Percentiles rank a stretch among this genome's conserved stretches.
These are phyloP conservation scores for Colletotrichum godetiae DNA, from an alignment of 2,329 filamentous ascomycete genomes.

Conservation along the genomic window DNA sequence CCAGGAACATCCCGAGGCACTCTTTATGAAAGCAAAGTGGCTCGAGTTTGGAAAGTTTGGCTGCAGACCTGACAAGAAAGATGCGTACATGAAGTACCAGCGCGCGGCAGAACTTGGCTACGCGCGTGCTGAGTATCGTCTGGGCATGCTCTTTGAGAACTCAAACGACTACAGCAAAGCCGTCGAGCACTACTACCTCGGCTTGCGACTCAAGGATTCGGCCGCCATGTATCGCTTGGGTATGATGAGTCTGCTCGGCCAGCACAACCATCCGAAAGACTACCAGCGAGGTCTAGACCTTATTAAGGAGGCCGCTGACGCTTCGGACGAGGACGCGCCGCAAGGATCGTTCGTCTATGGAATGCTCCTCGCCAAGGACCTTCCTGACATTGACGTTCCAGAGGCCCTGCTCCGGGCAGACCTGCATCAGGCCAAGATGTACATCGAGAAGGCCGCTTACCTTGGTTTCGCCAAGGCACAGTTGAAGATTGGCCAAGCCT, in stretches of 20 bases:
- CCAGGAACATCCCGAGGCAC: conserved; percentile 91
- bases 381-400: conserved; percentile 90
- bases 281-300: conserved; percentile 81
- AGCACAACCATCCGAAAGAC: conserved; percentile 90
- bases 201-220: conserved; percentile 84
- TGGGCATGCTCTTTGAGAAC: conserved; percentile 98
- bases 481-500: conserved; percentile 95
- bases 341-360: conserved; percentile 96
- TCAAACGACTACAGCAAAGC: conserved; percentile 94
- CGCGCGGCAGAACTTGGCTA: conserved; percentile 89
- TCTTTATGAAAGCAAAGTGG: conserved; percentile 97
- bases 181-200: conserved; percentile 88
- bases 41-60: conserved; percentile 98
- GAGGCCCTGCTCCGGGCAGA: conserved; percentile 76
- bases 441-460: conserved; percentile 96
- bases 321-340: conserved; percentile 94
- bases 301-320: conserved; percentile 84
- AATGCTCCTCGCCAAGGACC: conserved; percentile 90
- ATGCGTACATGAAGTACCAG: conserved; percentile 89
- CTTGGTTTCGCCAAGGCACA: conserved; percentile 96
- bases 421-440: conserved; percentile 79
- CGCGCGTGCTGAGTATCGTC: conserved; percentile 90
- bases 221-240: conserved; percentile 88
- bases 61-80: conserved; percentile 89
- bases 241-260: conserved; percentile 97